Conservation (phyloP, 805 yeast genomes). For the Monosporozyma unispora region DNA sequence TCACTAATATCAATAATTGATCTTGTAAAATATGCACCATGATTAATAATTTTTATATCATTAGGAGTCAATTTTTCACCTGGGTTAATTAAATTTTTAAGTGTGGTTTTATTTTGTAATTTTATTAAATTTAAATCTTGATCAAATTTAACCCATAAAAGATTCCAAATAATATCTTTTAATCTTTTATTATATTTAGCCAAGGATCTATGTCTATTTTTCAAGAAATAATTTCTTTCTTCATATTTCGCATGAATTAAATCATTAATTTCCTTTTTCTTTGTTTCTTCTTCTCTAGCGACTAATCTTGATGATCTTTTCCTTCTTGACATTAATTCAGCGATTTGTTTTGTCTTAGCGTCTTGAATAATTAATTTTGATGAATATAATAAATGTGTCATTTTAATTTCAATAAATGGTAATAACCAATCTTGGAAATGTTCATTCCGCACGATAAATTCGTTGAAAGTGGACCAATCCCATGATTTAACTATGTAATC, state of each 20-base stretch:
- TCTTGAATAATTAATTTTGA: constrained; percentile 32
- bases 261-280: constrained; percentile 38
- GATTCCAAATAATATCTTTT: constrained; percentile 24
- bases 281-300: constrained; percentile 54
- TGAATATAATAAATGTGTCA: constrained; percentile 18
- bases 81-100: neutral
- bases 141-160: constrained; percentile 25
- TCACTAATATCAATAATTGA: constrained; percentile 2
- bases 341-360: constrained; percentile 56
- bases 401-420: constrained; percentile 1
- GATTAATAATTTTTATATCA: constrained; percentile 9
- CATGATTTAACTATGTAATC: constrained; percentile 18
- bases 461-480: constrained; percentile 22
- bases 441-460: constrained; percentile 9
- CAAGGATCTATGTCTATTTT: constrained; percentile 19
- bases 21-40: constrained; percentile 7
- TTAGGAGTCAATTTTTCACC: constrained; percentile 4
- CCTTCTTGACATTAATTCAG: constrained; percentile 53
- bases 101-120: constrained; percentile 11
- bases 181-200: constrained; percentile 19
- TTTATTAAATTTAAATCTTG: constrained; percentile 19
- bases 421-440: constrained; percentile 4
- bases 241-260: constrained; percentile 30
- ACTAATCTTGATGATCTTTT: constrained; percentile 69
- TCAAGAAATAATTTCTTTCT: constrained; percentile 23